Evolutionary conservation across 2,329 filamentous ascomycete species (phyloP).

Genomic region (Plenodomus tracheiphilus): DNA sequence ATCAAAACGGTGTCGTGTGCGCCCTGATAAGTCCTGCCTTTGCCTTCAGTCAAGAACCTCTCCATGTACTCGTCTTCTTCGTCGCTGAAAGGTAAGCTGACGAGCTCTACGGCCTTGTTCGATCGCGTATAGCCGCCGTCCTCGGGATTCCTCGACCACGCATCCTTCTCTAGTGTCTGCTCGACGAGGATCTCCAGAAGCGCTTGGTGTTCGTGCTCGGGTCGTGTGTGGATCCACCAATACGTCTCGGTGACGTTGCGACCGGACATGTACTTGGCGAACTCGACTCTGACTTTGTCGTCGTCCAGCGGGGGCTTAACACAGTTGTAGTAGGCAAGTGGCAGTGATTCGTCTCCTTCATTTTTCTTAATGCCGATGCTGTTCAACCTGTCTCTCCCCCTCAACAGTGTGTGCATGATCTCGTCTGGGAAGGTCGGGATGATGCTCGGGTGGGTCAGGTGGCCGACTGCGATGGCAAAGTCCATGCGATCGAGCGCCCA

Average conservation of each 20-base stretch:
- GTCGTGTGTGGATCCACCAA: conserved; percentile 69
- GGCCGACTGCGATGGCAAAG: conserved; percentile 68
- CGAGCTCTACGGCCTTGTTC: conserved; percentile 67
- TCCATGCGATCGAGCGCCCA: conserved; percentile 78
- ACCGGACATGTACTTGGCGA: conserved; percentile 70
- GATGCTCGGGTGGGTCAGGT: conserved; percentile 77
- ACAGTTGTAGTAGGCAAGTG: conserved; percentile 78
- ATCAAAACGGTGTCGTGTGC: conserved; percentile 76
- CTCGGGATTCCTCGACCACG: conserved; percentile 11
- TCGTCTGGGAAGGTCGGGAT: conserved; percentile 82
- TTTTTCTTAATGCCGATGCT: conserved; percentile 25
- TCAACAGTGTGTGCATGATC: conserved; percentile 71
- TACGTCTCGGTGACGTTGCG: conserved; percentile 74
- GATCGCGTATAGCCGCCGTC: conserved; percentile 45
- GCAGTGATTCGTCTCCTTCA: conserved; percentile 53
- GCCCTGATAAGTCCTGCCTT: conserved; percentile 65
- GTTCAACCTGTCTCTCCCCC: conserved; percentile 32
- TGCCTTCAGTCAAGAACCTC: conserved; percentile 66
- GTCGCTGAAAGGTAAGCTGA: conserved; percentile 71
- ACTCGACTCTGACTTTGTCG: conserved; percentile 63
- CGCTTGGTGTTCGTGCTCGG: conserved; percentile 62
- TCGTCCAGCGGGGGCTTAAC: conserved; percentile 73
- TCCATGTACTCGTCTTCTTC: conserved; percentile 77
- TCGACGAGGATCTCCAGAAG: conserved; percentile 69
- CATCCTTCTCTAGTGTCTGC: conserved; percentile 28